Evolutionary conservation across 352 stramenopile genomes (phyloP).

Genomic region (Phytophthora ohioensis): DNA sequence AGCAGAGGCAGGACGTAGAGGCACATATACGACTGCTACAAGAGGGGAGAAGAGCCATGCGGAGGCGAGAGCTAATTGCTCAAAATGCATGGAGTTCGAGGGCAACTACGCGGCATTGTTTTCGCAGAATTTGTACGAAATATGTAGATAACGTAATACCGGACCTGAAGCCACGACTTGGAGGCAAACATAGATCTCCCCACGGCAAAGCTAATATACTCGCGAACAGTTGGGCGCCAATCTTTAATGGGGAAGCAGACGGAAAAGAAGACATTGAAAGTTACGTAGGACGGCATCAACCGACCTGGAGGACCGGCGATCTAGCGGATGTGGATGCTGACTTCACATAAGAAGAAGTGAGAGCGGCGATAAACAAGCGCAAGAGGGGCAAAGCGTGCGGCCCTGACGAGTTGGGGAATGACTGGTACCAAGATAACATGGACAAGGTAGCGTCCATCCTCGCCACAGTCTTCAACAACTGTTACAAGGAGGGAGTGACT

Average conservation of each 20-base stretch:
- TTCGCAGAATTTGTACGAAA: not conserved
- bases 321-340: not conserved
- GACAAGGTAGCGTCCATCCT: not conserved
- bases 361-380: not conserved
- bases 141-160: conserved; percentile 10
- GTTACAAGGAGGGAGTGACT: not conserved
- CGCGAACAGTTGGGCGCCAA: not conserved
- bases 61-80: not conserved
- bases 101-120: not conserved
- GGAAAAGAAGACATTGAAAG: not conserved
- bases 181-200: not conserved
- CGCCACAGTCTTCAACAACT: not conserved
- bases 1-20: not conserved
- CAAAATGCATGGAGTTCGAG: not conserved
- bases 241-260: not conserved
- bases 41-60: not conserved
- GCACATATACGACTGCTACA: not conserved
- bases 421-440: conserved; percentile 2
- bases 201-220: conserved; percentile 14
- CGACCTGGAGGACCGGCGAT: not conserved
- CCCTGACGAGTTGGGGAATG: not conserved
- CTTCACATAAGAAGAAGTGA: conserved; percentile 3
- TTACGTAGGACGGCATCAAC: not conserved
- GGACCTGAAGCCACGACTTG: not conserved
- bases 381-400: conserved; percentile 11